phyloP scores from a whole-genome alignment of 208 protist species.

The Trypanosoma grayi region DNA sequence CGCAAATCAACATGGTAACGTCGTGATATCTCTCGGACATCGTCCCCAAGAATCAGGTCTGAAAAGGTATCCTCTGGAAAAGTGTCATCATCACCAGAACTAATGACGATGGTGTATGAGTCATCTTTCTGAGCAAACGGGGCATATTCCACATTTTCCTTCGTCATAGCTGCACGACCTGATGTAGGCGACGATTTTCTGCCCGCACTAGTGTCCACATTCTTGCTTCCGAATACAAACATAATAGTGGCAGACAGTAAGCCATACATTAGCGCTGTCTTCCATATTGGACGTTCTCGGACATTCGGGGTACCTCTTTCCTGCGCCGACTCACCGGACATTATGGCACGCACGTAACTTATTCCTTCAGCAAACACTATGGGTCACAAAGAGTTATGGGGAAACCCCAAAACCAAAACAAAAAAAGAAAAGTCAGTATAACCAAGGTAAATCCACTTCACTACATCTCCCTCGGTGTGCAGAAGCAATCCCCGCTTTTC shows the following conservation, averaged over 20 bases:
- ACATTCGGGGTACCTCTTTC: background rate
- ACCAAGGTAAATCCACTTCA: too few relatives aligned
- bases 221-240: slow-evolving; percentile 1
- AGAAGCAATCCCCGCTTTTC: too few relatives aligned
- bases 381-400: too few relatives aligned
- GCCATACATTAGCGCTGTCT: slow-evolving; percentile 8
- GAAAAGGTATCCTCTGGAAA: slow-evolving; percentile 25
- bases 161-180: background rate
- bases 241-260: background rate
- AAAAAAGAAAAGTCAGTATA: too few relatives aligned
- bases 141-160: background rate
- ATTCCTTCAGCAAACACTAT: too few relatives aligned
- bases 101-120: slow-evolving; percentile 22
- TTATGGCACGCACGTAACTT: background rate
- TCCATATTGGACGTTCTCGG: slow-evolving; percentile 4
- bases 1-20: slow-evolving; percentile 23
- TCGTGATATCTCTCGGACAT: slow-evolving; percentile 2
- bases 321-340: background rate
- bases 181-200: background rate
- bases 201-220: background rate
- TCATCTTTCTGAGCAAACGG: slow-evolving; percentile 26
- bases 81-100: slow-evolving; percentile 9
- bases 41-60: slow-evolving; percentile 21
- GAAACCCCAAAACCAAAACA: too few relatives aligned
- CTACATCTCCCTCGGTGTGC: too few relatives aligned